These are phyloP conservation scores for Tricholoma terreum DNA, from an alignment of 768 basidiomycete genomes.

Conservation along the genomic window DNA sequence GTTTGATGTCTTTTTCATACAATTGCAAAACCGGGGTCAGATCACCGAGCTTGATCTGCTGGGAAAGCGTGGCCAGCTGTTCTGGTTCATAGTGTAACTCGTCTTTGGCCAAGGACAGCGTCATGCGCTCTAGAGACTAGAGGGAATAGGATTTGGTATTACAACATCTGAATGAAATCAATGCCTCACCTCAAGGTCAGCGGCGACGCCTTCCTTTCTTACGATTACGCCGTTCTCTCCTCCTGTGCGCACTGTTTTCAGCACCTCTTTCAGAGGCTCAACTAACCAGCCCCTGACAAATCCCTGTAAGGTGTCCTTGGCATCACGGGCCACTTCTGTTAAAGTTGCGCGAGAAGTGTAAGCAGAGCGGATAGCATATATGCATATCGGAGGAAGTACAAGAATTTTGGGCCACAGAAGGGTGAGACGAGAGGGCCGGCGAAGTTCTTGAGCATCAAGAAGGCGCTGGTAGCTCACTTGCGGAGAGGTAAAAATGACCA, in stretches of 20 bases:
- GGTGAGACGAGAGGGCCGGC: constrained; percentile 66
- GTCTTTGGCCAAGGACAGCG: constrained; percentile 79
- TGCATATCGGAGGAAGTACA: constrained; percentile 64
- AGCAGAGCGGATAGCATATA: constrained; percentile 47
- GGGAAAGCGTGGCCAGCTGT: constrained; percentile 64
- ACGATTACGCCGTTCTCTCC: constrained; percentile 76
- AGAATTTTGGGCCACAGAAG: constrained; percentile 82
- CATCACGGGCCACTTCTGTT: constrained; percentile 52
- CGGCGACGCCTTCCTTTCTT: constrained; percentile 74
- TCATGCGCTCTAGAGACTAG: constrained; percentile 92
- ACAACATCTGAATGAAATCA: neutral
- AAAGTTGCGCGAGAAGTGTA: constrained; percentile 61
- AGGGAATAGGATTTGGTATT: neutral
- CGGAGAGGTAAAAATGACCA: constrained; percentile 26
- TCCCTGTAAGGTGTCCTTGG: constrained; percentile 60
- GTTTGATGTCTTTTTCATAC: constrained; percentile 90
- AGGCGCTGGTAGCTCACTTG: constrained; percentile 20
- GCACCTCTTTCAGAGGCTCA: constrained; percentile 69
- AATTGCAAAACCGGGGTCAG: constrained; percentile 84
- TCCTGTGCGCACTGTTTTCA: constrained; percentile 80
- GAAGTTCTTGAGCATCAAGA: constrained; percentile 37
- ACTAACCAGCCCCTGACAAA: constrained; percentile 46
- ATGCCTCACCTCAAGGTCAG: constrained; percentile 75
- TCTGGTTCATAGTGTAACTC: constrained; percentile 61
- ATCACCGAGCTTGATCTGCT: constrained; percentile 73